Percentiles rank a stretch among this genome's conserved stretches.
phyloP scores from a whole-genome alignment of 2,329 filamentous ascomycete species.

The Curvularia lunata region DNA sequence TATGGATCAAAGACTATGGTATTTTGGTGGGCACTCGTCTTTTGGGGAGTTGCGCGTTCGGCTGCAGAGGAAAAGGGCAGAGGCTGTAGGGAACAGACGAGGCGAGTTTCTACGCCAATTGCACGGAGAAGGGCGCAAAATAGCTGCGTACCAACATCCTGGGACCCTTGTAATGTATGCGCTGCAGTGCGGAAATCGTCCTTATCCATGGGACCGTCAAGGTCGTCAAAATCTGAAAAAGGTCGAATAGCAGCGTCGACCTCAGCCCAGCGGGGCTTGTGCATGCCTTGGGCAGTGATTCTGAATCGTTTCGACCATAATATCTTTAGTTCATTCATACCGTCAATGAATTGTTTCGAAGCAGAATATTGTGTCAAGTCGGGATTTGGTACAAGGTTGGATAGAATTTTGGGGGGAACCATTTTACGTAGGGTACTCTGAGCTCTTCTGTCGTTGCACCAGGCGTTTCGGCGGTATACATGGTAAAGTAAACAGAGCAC shows the following conservation, averaged over 20 bases:
- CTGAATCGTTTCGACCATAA: constrained; percentile 74
- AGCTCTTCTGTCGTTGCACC: constrained; percentile 80
- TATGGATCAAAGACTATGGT: constrained; percentile 43
- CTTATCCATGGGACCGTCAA: constrained; percentile 72
- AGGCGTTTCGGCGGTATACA: constrained; percentile 77
- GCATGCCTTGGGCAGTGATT: constrained; percentile 63
- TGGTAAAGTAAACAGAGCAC: constrained; percentile 83
- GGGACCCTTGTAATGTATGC: constrained; percentile 73
- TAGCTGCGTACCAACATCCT: constrained; percentile 87
- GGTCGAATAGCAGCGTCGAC: constrained; percentile 64
- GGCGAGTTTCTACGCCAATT: constrained; percentile 78
- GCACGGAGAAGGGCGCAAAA: constrained; percentile 86
- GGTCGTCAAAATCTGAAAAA: constrained; percentile 59
- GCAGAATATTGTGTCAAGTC: constrained; percentile 75
- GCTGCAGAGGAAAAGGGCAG: constrained; percentile 67
- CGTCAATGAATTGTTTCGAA: constrained; percentile 78
- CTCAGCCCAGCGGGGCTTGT: constrained; percentile 71
- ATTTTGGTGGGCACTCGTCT: constrained; percentile 28
- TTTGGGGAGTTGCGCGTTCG: constrained; percentile 40
- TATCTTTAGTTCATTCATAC: constrained; percentile 71
- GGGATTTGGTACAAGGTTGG: constrained; percentile 71
- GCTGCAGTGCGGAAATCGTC: constrained; percentile 77
- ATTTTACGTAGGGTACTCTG: constrained; percentile 64
- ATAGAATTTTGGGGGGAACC: constrained; percentile 68
- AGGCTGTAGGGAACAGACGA: constrained; percentile 90